Evolutionary conservation across 2,329 filamentous ascomycete species (phyloP), one percentile per base, ranked within the genome.

Genomic region (Xylaria sp.): DNA sequence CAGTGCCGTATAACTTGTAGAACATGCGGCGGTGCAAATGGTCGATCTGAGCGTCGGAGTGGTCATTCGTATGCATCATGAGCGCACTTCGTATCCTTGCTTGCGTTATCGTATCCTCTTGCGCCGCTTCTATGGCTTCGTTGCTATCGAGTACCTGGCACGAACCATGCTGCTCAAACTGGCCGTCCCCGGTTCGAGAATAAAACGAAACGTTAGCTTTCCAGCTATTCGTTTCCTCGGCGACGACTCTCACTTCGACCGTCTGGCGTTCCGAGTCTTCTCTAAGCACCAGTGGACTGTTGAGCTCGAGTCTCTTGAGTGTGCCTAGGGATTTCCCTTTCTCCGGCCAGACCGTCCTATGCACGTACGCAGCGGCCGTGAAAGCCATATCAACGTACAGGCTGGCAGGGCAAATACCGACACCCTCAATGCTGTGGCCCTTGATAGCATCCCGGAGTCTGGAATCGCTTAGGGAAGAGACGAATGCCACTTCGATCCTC

Each of bases 1-100:
- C 38, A 13, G 57, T 67, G 52, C 58, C 58, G 60, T 69, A 72
- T 25, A 72, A 56, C 27, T 60, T 66, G 57, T 70, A 73, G 47
- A 73, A 54, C 40, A 69, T 60, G 40, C 44, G 44, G 51, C 40
- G 41, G 23, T 31, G 41, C 25, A 65, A 5, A 47, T 57, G 48
- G 19, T 65, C 48, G 15, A 63, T 40, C 25, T 27, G n/a, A 1
- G 10, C 43, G 11, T 40, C 21, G 15, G n/a, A 8, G 19, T 41
- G 37, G 19, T n/a, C 27, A 19, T 29, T 37, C 23, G 35, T 21
- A 19, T 21, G 25, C 31, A 57, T 57, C 1, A 65, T n/a, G 1
- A 31, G 7, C 23, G 31, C 19, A 46, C 38, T 54, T 11, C 51
- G 57, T 19, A 4, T 2, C 33, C 37, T 40, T 9, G 31, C 52